Conservation (phyloP, 495 filamentous ascomycete species). For the Hypoxylon fuscum region DNA sequence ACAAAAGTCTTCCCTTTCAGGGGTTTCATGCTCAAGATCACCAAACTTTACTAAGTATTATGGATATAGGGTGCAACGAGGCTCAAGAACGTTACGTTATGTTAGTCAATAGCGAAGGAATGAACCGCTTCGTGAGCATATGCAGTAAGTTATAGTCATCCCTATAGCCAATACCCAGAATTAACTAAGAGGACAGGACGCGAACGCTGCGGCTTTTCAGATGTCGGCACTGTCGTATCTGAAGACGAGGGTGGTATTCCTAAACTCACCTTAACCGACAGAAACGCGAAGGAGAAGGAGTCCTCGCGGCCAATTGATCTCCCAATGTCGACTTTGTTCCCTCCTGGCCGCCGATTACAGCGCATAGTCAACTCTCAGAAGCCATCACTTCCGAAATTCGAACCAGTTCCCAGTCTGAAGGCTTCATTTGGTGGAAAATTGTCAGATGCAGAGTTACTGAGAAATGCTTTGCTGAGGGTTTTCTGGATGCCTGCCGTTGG, state of each 20-base stretch:
- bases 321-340: constrained; percentile 91
- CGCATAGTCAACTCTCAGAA: constrained; percentile 79
- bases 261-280: constrained; percentile 80
- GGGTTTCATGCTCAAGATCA: neutral
- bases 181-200: constrained; percentile 52
- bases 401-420: constrained; percentile 61
- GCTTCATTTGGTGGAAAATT: constrained; percentile 57
- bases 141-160: constrained; percentile 59
- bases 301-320: constrained; percentile 80
- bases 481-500: constrained; percentile 87
- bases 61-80: constrained; percentile 71
- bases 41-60: neutral
- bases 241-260: constrained; percentile 68
- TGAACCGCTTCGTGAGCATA: constrained; percentile 86
- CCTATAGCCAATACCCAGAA: constrained; percentile 33
- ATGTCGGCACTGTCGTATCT: constrained; percentile 82
- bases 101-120: constrained; percentile 76
- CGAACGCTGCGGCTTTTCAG: constrained; percentile 92
- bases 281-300: constrained; percentile 76
- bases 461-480: constrained; percentile 80
- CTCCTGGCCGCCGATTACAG: constrained; percentile 86
- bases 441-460: constrained; percentile 69
- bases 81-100: constrained; percentile 96
- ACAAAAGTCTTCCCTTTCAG: neutral
- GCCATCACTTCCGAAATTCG: constrained; percentile 74